These are phyloP conservation scores for Thecaphora thlaspeos DNA, from an alignment of 1,284 basidiomycete species.

Conservation along the genomic window DNA sequence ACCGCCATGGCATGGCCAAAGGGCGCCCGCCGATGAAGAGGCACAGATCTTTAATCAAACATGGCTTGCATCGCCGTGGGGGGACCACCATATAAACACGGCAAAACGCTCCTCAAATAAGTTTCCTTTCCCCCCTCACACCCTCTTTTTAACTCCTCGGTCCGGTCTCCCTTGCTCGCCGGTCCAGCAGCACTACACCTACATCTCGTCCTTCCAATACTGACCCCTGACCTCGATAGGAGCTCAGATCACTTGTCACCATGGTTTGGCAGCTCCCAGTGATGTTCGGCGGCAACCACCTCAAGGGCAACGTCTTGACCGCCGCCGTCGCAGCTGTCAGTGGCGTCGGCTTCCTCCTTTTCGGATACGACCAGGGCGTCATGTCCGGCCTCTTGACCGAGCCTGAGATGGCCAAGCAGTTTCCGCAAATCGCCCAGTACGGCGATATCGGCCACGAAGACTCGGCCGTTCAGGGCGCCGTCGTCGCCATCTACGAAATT, in stretches of 20 bases:
- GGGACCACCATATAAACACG: too few species aligned
- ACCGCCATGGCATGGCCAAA: too few species aligned
- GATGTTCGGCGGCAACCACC: conserved; percentile 7
- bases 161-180: too few species aligned
- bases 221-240: too few species aligned
- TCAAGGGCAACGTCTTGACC: conserved; percentile 1
- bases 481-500: conserved; percentile 59
- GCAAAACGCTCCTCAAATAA: too few species aligned
- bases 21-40: too few species aligned
- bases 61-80: too few species aligned
- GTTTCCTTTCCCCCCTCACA: too few species aligned
- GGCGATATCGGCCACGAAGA: conserved; percentile 11
- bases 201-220: too few species aligned
- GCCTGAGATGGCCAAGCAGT: conserved; percentile 3
- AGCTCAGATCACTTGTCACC: not conserved
- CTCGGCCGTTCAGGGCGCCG: conserved; percentile 54
- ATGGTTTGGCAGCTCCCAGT: conserved; percentile 10
- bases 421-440: conserved; percentile 13
- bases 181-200: too few species aligned
- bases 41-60: too few species aligned
- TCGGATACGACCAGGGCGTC: conserved; percentile 70
- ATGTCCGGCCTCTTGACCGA: conserved; percentile 67
- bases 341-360: conserved; percentile 57
- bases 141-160: too few species aligned
- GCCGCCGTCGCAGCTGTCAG: conserved; percentile 3